phyloP scores from a whole-genome alignment of 345 rosid species.

The Dipteronia sinensis region DNA sequence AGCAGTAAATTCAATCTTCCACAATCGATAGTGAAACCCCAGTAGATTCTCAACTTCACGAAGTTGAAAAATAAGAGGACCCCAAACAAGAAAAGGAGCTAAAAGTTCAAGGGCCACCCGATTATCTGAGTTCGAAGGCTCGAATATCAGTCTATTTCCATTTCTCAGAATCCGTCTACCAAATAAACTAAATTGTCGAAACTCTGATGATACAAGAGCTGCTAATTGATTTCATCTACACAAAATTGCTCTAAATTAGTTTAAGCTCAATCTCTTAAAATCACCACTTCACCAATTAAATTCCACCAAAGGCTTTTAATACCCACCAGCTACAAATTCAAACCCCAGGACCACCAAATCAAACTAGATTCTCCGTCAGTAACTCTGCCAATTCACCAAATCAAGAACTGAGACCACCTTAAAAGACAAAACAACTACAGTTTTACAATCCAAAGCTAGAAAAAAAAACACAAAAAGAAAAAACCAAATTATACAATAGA shows the following conservation, averaged over 20 bases:
- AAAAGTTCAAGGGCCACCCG: slow-evolving; percentile 2
- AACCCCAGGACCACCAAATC: slow-evolving; percentile 12
- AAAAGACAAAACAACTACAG: slow-evolving; percentile 10
- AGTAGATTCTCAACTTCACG: slow-evolving; percentile 19
- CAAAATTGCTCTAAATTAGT: background rate
- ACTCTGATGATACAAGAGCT: background rate
- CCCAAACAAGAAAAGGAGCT: background rate
- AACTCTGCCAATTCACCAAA: slow-evolving; percentile 28
- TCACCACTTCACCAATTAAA: background rate
- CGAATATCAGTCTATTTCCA: slow-evolving; percentile 1
- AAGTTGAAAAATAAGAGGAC: slow-evolving; percentile 12
- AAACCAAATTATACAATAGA: background rate
- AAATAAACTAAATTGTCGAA: slow-evolving; percentile 7
- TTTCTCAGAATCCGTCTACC: slow-evolving; percentile 10
- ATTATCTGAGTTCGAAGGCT: background rate
- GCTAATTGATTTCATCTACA: background rate
- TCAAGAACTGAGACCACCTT: slow-evolving; percentile 24
- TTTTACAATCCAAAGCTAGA: slow-evolving; percentile 10
- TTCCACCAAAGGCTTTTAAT: slow-evolving; percentile 19
- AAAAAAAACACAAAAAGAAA: background rate
- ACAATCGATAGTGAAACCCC: background rate
- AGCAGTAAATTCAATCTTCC: background rate
- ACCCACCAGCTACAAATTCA: slow-evolving; percentile 1
- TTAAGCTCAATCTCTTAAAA: background rate
- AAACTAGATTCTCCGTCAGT: slow-evolving; percentile 15